phyloP scores from a whole-genome alignment of 805 yeast species.

The Candida adriatica region DNA sequence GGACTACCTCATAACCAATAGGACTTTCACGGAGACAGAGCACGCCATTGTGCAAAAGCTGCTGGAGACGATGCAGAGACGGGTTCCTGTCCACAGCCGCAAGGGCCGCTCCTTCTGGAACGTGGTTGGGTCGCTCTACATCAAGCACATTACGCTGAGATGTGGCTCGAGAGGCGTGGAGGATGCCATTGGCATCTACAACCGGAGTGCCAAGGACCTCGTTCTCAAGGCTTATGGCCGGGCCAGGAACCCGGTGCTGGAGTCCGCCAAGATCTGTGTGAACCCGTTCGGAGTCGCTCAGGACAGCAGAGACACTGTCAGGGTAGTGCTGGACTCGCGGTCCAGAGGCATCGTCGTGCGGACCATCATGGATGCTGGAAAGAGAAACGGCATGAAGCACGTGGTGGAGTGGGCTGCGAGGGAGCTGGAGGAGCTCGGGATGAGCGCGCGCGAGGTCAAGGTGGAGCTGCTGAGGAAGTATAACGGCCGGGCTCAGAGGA shows the following conservation, averaged over 20 bases:
- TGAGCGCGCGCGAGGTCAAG: slow-evolving; percentile 12
- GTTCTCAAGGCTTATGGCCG: slow-evolving; percentile 8
- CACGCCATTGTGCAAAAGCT: slow-evolving; percentile 13
- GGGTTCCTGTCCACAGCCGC: slow-evolving; percentile 2
- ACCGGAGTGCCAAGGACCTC: slow-evolving; percentile 11
- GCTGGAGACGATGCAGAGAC: slow-evolving; percentile 7
- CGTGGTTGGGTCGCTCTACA: slow-evolving; percentile 14
- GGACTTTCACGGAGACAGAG: slow-evolving; percentile 9
- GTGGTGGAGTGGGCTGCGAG: slow-evolving; percentile 14
- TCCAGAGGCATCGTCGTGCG: slow-evolving; percentile 12
- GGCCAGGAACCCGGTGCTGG: slow-evolving; percentile 2
- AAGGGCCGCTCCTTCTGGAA: slow-evolving; percentile 12
- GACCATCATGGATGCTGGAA: slow-evolving; percentile 18
- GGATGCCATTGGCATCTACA: slow-evolving; percentile 9
- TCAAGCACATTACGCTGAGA: slow-evolving; percentile 15
- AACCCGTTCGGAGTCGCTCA: slow-evolving; percentile 15
- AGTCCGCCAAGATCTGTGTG: slow-evolving; percentile 3
- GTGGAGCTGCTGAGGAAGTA: slow-evolving; percentile 9
- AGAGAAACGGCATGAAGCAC: slow-evolving; percentile 1
- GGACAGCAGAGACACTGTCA: slow-evolving; percentile 3
- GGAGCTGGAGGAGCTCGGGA: slow-evolving; percentile 15
- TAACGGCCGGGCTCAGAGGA: slow-evolving; percentile 3
- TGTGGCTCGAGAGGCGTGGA: slow-evolving; percentile 5
- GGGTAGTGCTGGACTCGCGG: slow-evolving; percentile 9
- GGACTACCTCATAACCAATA: slow-evolving; percentile 8